These are phyloP conservation scores for Starmera caribaea DNA, from an alignment of 805 yeast species.

Conservation along the genomic window DNA sequence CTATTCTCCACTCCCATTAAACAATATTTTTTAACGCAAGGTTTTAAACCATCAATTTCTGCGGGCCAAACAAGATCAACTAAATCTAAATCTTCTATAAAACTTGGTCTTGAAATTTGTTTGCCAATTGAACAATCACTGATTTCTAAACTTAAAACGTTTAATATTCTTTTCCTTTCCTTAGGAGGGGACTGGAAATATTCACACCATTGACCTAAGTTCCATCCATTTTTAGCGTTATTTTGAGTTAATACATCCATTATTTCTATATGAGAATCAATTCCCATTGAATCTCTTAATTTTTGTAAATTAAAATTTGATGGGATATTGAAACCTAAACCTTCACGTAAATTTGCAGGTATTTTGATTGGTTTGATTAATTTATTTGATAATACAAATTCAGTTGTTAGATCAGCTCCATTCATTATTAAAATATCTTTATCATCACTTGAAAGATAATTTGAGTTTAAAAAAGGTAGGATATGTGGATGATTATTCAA, in stretches of 20 bases:
- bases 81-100: constrained; percentile 58
- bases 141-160: constrained; percentile 77
- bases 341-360: constrained; percentile 20
- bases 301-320: constrained; percentile 40
- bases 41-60: constrained; percentile 22
- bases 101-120: constrained; percentile 48
- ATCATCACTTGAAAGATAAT: constrained; percentile 5
- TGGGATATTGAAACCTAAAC: constrained; percentile 49
- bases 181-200: constrained; percentile 42
- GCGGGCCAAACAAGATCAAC: constrained; percentile 59
- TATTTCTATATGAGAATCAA: constrained; percentile 57
- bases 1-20: constrained; percentile 77
- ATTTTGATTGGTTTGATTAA: constrained; percentile 37
- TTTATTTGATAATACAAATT: constrained; percentile 25
- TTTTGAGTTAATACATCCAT: constrained; percentile 87
- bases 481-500: constrained; percentile 54
- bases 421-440: constrained; percentile 13
- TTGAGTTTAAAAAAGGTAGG: constrained; percentile 15
- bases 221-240: constrained; percentile 46
- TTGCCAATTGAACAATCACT: constrained; percentile 41
- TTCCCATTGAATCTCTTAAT: constrained; percentile 53
- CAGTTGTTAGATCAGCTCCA: constrained; percentile 26
- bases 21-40: constrained; percentile 67
- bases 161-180: constrained; percentile 56
- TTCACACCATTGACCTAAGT: constrained; percentile 61